Evolutionary conservation across 495 filamentous ascomycete genomes (phyloP), one percentile per base, ranked within the genome.

Genomic region (Tetracladium setigerum): DNA sequence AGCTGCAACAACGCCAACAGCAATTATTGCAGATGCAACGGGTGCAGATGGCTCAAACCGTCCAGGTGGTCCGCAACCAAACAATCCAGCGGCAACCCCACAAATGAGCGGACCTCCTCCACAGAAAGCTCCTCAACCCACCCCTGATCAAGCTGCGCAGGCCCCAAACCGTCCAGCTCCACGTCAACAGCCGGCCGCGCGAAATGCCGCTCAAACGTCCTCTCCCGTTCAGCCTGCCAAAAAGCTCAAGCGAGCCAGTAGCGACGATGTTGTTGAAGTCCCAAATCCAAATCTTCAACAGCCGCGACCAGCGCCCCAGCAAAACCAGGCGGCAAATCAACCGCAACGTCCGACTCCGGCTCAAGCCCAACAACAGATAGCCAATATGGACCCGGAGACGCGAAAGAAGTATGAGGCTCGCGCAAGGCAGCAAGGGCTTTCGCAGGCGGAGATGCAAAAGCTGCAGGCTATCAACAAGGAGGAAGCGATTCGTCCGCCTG

Each of bases 211-310:
- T 37, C 56, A 56, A 33, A 58, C 48, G 31, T 54, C 58, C 1
- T 58, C 58, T 11, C 52, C 58, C 14, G 48, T 55, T 14, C 56
- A 49, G 30, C 38, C 52, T 7, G 7, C 47, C 7, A 61, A 59
- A 65, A 74, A 61, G 54, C 56, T 67, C 31, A 87, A 86, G 62
- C 76, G 82, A 44, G 58, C 76, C 7, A 75, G 66, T 46, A 72
- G 71, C 34, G 86, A 89, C 47, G 84, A 89, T 57, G 57, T 72
- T 7, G 61, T 69, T 13, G 84, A 86, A 49, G 65, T 71, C 18
- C 69, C 69, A 19, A 72, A 71, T 44, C 68, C 76, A 58, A 66
- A 64, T 35, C 30, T 44, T n/a, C 66, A 65, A n/a, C 59, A 46
- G n/a, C 48, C 56, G 13, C 59, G 53, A 15, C 27, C 54, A 8